Evolutionary conservation across 73 alveolate genomes (phyloP).

Genomic region (Symbiodinium pilosum): DNA sequence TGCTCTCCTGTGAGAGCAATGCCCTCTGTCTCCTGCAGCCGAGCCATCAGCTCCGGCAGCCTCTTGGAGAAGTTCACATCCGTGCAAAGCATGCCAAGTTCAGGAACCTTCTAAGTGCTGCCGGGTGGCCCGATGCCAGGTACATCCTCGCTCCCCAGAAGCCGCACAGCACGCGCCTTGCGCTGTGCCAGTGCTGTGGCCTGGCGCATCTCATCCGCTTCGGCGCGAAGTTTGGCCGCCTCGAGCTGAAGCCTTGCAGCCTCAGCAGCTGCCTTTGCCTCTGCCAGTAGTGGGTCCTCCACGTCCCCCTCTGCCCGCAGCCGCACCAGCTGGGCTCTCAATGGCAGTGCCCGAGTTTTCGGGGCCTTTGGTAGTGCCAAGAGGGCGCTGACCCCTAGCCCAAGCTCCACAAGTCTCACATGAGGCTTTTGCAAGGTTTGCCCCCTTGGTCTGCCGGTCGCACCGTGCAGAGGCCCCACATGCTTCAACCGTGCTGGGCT

Average conservation of each 20-base stretch:
- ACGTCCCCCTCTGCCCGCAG: not conserved
- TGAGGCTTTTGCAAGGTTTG: not conserved
- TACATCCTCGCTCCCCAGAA: constrained; percentile 70
- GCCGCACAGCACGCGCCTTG: constrained; percentile 63
- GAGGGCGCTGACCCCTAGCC: not conserved
- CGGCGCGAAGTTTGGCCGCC: constrained; percentile 61
- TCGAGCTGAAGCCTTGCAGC: constrained; percentile 66
- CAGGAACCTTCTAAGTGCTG: not conserved
- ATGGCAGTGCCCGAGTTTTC: not conserved
- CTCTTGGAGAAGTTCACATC: not conserved
- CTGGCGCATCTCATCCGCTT: constrained; percentile 70
- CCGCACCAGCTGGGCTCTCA: not conserved
- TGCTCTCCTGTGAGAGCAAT: constrained; percentile 20
- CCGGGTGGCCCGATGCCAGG: constrained; percentile 28
- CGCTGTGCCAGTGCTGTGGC: constrained; percentile 71
- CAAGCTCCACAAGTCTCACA: not conserved
- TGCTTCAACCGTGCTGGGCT: not conserved
- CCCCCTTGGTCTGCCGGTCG: no score
- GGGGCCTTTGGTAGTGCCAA: not conserved
- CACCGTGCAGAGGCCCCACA: no score
- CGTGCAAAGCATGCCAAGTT: no score
- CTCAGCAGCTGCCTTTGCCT: constrained; percentile 70
- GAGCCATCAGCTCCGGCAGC: constrained; percentile 59
- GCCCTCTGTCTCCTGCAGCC: constrained; percentile 48
- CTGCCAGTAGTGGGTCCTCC: constrained; percentile 41